Base-by-base conservation (phyloP, 257 asterid species). In the Catharanthus roseus region DNA sequence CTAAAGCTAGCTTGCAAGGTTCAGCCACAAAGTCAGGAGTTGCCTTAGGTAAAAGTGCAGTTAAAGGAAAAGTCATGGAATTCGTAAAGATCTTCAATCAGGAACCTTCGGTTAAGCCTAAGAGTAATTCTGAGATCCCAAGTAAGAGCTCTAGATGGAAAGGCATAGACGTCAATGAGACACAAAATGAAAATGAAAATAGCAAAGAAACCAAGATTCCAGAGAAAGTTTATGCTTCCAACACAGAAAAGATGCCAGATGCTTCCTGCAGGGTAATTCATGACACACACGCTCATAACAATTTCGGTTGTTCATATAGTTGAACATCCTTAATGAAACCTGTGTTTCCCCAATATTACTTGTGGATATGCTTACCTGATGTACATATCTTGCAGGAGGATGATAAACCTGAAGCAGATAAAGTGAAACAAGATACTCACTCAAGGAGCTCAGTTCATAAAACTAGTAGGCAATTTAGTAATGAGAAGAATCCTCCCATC, bases 71-170 rank as follows among this genome's bases (percentile, higher is more conserved):
- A 81, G 93, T 93, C 31, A 85, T 79, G 65, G 91, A 89, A 42
- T 91, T 91, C 69, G 97, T 85, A 49, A 88, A 91, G 79, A 85
- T 85, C 57, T 87, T 93, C 80, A 86, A 85, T 73, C 87, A 82
- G 15, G 96, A 86, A 71, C 63, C 71, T 65, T 80, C 78, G 74
- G 73, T 77, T 26, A 79, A 65, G 10, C 49, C 77, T 33, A 81
- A 84, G 74, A 70, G 56, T 62, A 83, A 82, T 57, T 71, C 68
- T 69, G 66, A 47, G 24, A 75, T 65, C 49, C 77, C 77, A 73
- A 86, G 77, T 61, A 81, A 58, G 53, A 85, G 86, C 81, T 74
- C 65, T 47, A 84, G 89, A 77, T 75, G 84, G 87, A 89, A 73
- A 70, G 72, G 67, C 33, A 65, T 61, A 29, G 66, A 42, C 69